phyloP scores from a whole-genome alignment of 2,329 filamentous ascomycete species.

The Diaporthe vaccinii region DNA sequence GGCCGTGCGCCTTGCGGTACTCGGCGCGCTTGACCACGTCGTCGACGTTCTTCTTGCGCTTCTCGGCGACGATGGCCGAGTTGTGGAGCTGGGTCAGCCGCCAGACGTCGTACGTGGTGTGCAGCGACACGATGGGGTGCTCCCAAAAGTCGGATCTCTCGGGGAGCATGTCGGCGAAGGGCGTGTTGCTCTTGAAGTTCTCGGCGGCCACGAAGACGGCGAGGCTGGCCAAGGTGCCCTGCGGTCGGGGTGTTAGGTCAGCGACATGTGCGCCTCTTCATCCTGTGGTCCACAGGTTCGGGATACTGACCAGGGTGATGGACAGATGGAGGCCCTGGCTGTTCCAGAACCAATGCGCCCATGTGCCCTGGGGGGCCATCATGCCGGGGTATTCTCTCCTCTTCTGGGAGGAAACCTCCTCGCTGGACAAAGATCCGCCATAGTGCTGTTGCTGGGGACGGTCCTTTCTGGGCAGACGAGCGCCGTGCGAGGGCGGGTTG shows the following conservation, averaged over 20 bases:
- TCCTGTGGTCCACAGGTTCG: too few species aligned
- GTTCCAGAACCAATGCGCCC: conserved; percentile 87
- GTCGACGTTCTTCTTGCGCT: conserved; percentile 80
- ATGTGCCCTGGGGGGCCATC: conserved; percentile 86
- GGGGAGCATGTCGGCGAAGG: conserved; percentile 84
- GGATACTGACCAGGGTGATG: conserved; percentile 78
- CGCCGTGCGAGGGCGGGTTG: conserved; percentile 90
- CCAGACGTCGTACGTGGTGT: conserved; percentile 78
- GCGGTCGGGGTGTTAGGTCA: conserved; percentile 25
- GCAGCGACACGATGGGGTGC: conserved; percentile 77
- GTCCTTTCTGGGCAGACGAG: conserved; percentile 68
- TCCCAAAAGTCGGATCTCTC: conserved; percentile 75
- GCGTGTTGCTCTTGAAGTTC: conserved; percentile 84
- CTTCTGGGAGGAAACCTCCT: conserved; percentile 76
- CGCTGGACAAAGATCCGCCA: conserved; percentile 76
- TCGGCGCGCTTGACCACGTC: conserved; percentile 89
- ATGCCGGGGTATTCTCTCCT: conserved; percentile 86
- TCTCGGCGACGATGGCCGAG: conserved; percentile 76
- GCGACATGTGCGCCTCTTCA: not conserved
- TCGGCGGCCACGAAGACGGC: conserved; percentile 80
- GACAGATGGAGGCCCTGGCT: conserved; percentile 81
- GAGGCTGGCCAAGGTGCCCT: conserved; percentile 77
- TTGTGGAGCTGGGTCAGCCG: conserved; percentile 81
- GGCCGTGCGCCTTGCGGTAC: conserved; percentile 87
- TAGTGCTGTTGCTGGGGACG: conserved; percentile 78